These are phyloP conservation scores for Mucor irregularis DNA, from an alignment of 371 early-diverging fungal species.

Conservation along the genomic window DNA sequence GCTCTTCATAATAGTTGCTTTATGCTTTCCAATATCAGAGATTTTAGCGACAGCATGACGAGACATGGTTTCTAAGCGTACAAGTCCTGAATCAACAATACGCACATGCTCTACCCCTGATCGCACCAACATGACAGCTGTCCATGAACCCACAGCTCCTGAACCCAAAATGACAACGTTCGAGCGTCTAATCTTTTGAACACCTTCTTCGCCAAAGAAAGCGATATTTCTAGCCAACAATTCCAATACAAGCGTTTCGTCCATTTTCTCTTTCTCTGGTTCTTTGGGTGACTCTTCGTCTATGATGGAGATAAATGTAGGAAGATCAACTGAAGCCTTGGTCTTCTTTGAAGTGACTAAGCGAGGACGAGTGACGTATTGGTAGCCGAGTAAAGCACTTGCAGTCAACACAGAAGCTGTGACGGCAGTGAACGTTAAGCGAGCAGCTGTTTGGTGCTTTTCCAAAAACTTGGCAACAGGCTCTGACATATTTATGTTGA, in stretches of 20 bases:
- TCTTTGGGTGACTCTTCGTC: constrained; percentile 5
- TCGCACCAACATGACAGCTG: constrained; percentile 88
- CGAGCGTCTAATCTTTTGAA: constrained; percentile 60
- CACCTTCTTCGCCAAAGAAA: constrained; percentile 87
- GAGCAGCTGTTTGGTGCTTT: constrained; percentile 19
- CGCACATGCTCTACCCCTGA: constrained; percentile 87
- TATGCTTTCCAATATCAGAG: constrained; percentile 86
- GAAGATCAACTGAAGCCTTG: neutral
- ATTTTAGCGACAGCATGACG: constrained; percentile 87
- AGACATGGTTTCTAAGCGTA: constrained; percentile 83
- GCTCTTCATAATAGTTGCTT: constrained; percentile 71
- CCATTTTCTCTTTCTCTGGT: constrained; percentile 18
- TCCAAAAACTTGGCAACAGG: constrained; percentile 18
- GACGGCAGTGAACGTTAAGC: constrained; percentile 45
- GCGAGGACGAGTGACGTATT: constrained; percentile 42
- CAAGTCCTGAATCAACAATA: constrained; percentile 90
- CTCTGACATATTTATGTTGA: no score
- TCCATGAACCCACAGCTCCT: constrained; percentile 96
- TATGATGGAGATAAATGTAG: constrained; percentile 1
- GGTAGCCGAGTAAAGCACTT: constrained; percentile 48
- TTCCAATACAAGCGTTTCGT: constrained; percentile 79
- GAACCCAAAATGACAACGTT: constrained; percentile 92
- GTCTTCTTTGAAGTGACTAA: constrained; percentile 23
- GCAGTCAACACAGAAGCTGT: constrained; percentile 64
- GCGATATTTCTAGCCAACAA: constrained; percentile 87